phyloP scores from a whole-genome alignment of 2,329 filamentous ascomycete genomes.

The Tympanopsis confertula region DNA sequence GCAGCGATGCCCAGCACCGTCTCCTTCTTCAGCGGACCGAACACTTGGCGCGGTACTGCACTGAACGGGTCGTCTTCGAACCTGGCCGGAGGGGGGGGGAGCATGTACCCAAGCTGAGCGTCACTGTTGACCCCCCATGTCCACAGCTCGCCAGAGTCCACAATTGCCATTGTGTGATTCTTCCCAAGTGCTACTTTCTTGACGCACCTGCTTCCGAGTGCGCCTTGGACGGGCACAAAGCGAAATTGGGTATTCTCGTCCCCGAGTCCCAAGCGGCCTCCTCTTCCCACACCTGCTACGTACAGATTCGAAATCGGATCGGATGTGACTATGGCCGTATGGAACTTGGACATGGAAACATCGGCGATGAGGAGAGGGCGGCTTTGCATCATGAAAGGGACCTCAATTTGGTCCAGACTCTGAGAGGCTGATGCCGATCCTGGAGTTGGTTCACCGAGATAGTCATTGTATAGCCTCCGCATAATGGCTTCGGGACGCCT shows the following conservation, averaged over 20 bases:
- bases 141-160: conserved; percentile 78
- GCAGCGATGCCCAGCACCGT: conserved; percentile 71
- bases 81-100: conserved; percentile 48
- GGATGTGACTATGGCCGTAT: conserved; percentile 76
- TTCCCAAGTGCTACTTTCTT: conserved; percentile 74
- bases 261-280: conserved; percentile 77
- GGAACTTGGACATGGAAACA: conserved; percentile 78
- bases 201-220: conserved; percentile 64
- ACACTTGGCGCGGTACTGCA: conserved; percentile 73
- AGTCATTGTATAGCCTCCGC: conserved; percentile 51
- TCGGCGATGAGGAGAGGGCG: conserved; percentile 68
- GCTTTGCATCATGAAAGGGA: conserved; percentile 64
- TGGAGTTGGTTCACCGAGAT: conserved; percentile 11
- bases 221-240: conserved; percentile 71
- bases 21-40: conserved; percentile 83
- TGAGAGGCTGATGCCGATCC: conserved; percentile 7
- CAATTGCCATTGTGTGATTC: conserved; percentile 79
- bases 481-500: conserved; percentile 69
- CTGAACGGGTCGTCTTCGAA: conserved; percentile 78
- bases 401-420: conserved; percentile 30
- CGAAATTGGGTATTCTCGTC: conserved; percentile 82
- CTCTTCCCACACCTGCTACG: conserved; percentile 81
- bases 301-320: conserved; percentile 87
- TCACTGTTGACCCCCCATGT: conserved; percentile 86
- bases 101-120: conserved; percentile 74